These are phyloP conservation scores for Lactarius pseudohatsudake DNA, from an alignment of 768 basidiomycete genomes.

Conservation along the genomic window DNA sequence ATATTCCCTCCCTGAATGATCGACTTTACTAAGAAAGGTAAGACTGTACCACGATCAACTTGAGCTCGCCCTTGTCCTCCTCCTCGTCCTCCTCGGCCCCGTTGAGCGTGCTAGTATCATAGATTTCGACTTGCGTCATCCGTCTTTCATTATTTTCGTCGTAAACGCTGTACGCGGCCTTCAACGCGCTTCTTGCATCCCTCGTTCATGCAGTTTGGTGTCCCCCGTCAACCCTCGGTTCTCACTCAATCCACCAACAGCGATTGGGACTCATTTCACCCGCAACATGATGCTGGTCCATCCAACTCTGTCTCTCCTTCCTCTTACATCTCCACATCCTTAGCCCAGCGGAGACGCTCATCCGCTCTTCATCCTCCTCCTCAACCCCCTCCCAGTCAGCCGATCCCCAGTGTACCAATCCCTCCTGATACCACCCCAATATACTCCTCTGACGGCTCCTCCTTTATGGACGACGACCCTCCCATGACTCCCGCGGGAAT, in stretches of 20 bases:
- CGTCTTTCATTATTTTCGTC: not conserved
- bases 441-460: conserved; percentile 30
- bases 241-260: conserved; percentile 37
- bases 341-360: conserved; percentile 61
- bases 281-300: conserved; percentile 32
- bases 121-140: not conserved
- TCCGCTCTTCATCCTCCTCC: conserved; percentile 63
- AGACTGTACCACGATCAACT: conserved; percentile 2
- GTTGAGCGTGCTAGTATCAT: not conserved
- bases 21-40: conserved; percentile 14
- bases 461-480: conserved; percentile 31
- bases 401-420: conserved; percentile 66
- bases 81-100: not conserved
- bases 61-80: not conserved
- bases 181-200: not conserved
- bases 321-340: conserved; percentile 33
- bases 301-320: conserved; percentile 37
- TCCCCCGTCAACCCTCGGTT: conserved; percentile 34
- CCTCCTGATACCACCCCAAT: conserved; percentile 34
- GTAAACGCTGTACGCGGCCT: not conserved
- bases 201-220: conserved; percentile 26
- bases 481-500: conserved; percentile 28
- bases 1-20: conserved; percentile 5
- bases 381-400: conserved; percentile 70
- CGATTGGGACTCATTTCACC: conserved; percentile 35